Evolutionary conservation across 129 eudicot genomes (phyloP).

Genomic region (Apium graveolens): DNA sequence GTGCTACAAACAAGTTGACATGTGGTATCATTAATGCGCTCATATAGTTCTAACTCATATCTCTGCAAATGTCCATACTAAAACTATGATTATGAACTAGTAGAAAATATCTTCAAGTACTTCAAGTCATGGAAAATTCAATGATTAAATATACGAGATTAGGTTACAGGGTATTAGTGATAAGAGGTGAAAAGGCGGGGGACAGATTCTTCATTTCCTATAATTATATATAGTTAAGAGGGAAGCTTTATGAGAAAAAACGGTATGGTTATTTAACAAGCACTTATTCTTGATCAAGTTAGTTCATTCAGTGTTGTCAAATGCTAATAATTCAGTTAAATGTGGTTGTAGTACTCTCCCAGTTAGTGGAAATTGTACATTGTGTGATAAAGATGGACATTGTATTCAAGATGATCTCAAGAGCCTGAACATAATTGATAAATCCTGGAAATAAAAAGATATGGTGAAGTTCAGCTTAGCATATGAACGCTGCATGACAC

Average conservation of each 20-base stretch:
- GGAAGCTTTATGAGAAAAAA: constrained; percentile 18
- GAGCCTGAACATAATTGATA: neutral
- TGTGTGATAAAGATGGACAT: neutral
- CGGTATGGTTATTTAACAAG: neutral
- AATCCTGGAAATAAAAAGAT: neutral
- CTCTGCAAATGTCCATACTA: constrained; percentile 9
- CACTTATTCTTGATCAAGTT: neutral
- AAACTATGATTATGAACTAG: constrained; percentile 2
- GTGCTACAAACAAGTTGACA: constrained; percentile 54
- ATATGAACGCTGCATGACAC: neutral
- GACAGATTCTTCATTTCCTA: constrained; percentile 26
- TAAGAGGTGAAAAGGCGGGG: constrained; percentile 20
- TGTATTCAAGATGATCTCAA: too few relatives aligned
- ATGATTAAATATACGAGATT: constrained; percentile 12
- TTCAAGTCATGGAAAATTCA: constrained; percentile 15
- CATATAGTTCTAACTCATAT: constrained; percentile 4
- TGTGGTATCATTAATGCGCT: constrained; percentile 25
- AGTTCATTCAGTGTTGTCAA: constrained; percentile 11
- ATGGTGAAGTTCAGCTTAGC: neutral
- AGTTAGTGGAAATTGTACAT: neutral
- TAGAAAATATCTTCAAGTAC: neutral
- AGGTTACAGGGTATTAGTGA: constrained; percentile 9
- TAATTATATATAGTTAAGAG: constrained; percentile 8
- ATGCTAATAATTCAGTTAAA: constrained; percentile 11
- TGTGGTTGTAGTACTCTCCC: neutral